Conservation (phyloP, 352 stramenopile species). For the Phytophthora foliorum region DNA sequence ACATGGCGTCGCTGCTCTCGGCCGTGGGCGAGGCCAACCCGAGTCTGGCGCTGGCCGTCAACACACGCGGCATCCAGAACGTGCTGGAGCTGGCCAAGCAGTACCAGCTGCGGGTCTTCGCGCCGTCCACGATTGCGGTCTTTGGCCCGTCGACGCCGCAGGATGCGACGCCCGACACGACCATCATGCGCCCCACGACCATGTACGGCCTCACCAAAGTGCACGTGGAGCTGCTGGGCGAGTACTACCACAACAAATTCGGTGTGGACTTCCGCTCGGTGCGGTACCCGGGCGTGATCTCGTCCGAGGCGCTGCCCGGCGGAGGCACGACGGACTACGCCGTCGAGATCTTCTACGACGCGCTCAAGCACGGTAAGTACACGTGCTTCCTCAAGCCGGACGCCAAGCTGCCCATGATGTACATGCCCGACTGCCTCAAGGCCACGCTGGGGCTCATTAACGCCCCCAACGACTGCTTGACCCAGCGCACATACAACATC, state of each 20-base stretch:
- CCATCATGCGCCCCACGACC: conserved; percentile 93
- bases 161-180: conserved; percentile 88
- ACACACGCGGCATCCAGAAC: conserved; percentile 92
- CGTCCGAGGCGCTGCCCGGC: conserved; percentile 85
- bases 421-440: conserved; percentile 95
- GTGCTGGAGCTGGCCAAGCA: conserved; percentile 91
- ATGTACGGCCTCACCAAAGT: conserved; percentile 96
- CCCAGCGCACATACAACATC: conserved; percentile 93
- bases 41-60: conserved; percentile 88
- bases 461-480: conserved; percentile 72
- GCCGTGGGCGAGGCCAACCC: conserved; percentile 93
- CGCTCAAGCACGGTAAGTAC: conserved; percentile 89
- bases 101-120: conserved; percentile 91
- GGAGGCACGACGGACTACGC: conserved; percentile 93
- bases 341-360: conserved; percentile 95
- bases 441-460: conserved; percentile 87
- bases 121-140: conserved; percentile 92
- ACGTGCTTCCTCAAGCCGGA: conserved; percentile 88
- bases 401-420: conserved; percentile 94
- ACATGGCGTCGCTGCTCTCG: conserved; percentile 93
- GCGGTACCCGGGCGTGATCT: conserved; percentile 93
- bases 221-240: conserved; percentile 90
- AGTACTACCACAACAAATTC: conserved; percentile 95
- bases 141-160: conserved; percentile 91
- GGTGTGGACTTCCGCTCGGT: conserved; percentile 94